These are phyloP conservation scores for Fusarium falciforme DNA, from an alignment of 2,329 filamentous ascomycete species.

Conservation along the genomic window DNA sequence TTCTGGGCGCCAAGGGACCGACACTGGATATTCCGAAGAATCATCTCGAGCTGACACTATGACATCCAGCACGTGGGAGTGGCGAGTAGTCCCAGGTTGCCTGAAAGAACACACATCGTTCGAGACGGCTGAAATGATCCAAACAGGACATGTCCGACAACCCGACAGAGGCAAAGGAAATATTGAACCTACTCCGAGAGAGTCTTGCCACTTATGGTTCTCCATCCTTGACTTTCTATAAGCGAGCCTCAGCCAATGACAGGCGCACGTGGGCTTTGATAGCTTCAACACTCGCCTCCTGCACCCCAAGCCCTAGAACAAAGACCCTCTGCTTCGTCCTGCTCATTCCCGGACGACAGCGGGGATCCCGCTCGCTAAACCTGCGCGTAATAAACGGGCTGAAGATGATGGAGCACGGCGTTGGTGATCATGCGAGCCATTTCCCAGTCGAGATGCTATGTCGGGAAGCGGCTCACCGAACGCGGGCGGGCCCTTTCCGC, in stretches of 20 bases:
- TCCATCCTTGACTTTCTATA: not conserved
- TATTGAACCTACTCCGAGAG: not conserved
- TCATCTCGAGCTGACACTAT: not conserved
- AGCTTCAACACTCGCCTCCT: not conserved
- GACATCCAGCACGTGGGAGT: not conserved
- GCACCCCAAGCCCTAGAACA: not conserved
- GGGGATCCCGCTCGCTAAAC: not conserved
- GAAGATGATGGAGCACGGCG: not conserved
- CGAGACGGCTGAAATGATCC: not conserved
- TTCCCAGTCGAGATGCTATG: not conserved
- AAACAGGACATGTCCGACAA: not conserved
- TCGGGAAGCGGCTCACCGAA: not conserved
- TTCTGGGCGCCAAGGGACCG: not conserved
- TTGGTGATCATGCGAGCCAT: not conserved
- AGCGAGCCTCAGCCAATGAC: not conserved
- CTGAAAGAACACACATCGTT: not conserved
- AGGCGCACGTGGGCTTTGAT: not conserved
- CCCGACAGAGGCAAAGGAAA: not conserved
- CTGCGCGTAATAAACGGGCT: not conserved
- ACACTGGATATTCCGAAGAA: not conserved
- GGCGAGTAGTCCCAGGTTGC: not conserved
- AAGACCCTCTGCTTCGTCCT: not conserved
- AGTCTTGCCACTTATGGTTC: not conserved
- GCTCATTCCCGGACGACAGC: not conserved
- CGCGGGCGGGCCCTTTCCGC: not conserved